A percentile compares a stretch with the other conserved stretches of the same genome.
Evolutionary conservation across 345 rosid genomes (phyloP).

Genomic region (Euphorbia peplus): DNA sequence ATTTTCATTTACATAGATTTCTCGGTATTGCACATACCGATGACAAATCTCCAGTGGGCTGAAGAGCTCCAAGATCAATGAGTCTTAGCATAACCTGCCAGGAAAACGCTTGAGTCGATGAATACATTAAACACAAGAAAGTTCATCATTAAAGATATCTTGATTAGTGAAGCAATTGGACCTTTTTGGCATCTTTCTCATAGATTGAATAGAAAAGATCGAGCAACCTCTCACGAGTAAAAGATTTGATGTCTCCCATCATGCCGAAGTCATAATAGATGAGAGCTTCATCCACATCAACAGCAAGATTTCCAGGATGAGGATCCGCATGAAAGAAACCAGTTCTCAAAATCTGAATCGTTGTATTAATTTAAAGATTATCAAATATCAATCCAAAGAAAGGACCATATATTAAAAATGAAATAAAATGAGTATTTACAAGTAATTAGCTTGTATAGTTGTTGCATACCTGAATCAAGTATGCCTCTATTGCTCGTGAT

Average conservation of each 20-base stretch:
- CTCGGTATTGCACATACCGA: conserved; percentile 42
- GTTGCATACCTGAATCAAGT: conserved; percentile 78
- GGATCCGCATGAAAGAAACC: conserved; percentile 99
- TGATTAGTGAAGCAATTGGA: conserved; percentile 20
- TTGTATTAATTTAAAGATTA: conserved; percentile 9
- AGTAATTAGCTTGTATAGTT: neutral
- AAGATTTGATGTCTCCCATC: conserved; percentile 98
- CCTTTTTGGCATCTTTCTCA: conserved; percentile 96
- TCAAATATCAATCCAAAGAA: conserved; percentile 1
- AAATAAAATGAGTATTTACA: neutral
- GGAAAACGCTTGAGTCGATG: conserved; percentile 19
- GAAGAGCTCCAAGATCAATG: conserved; percentile 88
- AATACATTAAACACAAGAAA: conserved; percentile 1
- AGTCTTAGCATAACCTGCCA: conserved; percentile 77
- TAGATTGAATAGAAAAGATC: conserved; percentile 87
- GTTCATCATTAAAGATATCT: neutral
- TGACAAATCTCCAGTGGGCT: conserved; percentile 93
- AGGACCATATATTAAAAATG: neutral
- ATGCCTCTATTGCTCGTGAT: conserved; percentile 84
- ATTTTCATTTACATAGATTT: conserved; percentile 3
- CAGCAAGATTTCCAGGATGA: conserved; percentile 94
- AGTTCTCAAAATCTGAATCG: conserved; percentile 70
- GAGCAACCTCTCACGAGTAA: conserved; percentile 79
- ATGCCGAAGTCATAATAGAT: conserved; percentile 96
- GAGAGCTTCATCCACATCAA: conserved; percentile 73